A percentile compares a stretch with the other conserved stretches of the same genome.
Evolutionary conservation across 2,329 filamentous ascomycete genomes (phyloP).

Genomic region (Fusarium sp.): DNA sequence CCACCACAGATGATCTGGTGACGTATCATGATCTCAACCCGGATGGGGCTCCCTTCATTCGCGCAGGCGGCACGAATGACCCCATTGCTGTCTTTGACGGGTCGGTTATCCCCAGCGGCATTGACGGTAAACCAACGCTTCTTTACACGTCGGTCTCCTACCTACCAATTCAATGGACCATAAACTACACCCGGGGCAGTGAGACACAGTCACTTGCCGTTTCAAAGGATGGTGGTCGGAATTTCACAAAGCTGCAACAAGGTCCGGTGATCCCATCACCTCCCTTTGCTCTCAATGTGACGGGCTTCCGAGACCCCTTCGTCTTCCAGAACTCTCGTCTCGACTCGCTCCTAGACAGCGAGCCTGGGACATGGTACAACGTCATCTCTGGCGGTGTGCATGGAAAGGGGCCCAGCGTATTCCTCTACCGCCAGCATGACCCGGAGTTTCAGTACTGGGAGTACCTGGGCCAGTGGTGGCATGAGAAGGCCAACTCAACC

Average conservation of each 20-base stretch:
- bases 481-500: conserved; percentile 50
- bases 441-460: conserved; percentile 40
- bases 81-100: conserved; percentile 55
- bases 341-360: conserved; percentile 28
- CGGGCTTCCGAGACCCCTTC: conserved; percentile 38
- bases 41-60: conserved; percentile 55
- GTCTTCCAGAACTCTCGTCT: conserved; percentile 37
- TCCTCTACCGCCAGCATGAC: conserved; percentile 39
- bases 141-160: conserved; percentile 57
- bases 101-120: conserved; percentile 54
- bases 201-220: conserved; percentile 58
- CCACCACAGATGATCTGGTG: conserved; percentile 55
- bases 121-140: conserved; percentile 55
- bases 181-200: conserved; percentile 56
- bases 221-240: conserved; percentile 48
- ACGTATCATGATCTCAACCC: conserved; percentile 51
- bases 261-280: conserved; percentile 32
- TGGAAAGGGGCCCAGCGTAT: conserved; percentile 33
- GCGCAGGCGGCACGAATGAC: conserved; percentile 46
- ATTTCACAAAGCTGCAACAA: conserved; percentile 37
- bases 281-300: conserved; percentile 38
- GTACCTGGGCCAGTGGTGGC: conserved; percentile 45
- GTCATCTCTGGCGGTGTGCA: conserved; percentile 38
- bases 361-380: conserved; percentile 34
- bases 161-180: conserved; percentile 58